These are phyloP conservation scores for Metschnikowia drakensbergensis DNA, from an alignment of 805 yeast genomes.

Conservation along the genomic window DNA sequence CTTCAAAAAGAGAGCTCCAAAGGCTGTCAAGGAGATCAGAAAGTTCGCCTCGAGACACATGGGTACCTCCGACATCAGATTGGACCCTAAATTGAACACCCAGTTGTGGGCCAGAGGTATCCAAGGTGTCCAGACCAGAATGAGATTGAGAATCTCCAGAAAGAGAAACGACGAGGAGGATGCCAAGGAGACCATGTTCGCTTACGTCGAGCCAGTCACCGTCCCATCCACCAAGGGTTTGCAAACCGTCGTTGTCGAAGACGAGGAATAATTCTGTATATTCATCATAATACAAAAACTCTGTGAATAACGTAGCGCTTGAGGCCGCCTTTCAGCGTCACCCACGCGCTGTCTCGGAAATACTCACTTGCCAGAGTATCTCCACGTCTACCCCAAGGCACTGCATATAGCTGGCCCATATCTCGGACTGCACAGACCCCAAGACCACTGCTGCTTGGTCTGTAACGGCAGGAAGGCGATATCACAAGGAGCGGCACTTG, in stretches of 20 bases:
- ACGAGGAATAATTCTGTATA: slow-evolving; percentile 43
- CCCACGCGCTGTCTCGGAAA: no score
- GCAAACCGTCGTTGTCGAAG: slow-evolving; percentile 93
- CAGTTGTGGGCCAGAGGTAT: slow-evolving; percentile 99
- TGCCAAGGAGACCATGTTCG: slow-evolving; percentile 95
- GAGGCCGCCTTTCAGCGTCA: no score
- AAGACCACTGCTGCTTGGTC: no score
- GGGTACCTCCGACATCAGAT: slow-evolving; percentile 98
- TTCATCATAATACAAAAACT: slow-evolving; percentile 19
- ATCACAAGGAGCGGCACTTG: no score
- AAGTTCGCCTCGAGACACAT: slow-evolving; percentile 97
- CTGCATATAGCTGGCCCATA: no score
- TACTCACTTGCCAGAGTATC: not conserved
- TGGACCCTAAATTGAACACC: slow-evolving; percentile 98
- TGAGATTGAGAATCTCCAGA: slow-evolving; percentile 98
- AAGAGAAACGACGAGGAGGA: slow-evolving; percentile 99
- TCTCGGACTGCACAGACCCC: no score
- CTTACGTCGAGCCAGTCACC: slow-evolving; percentile 95
- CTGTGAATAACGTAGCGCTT: slow-evolving; percentile 4
- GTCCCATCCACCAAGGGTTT: slow-evolving; percentile 97
- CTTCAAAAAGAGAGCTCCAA: slow-evolving; percentile 99
- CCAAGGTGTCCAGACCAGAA: slow-evolving; percentile 97
- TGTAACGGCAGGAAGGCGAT: no score
- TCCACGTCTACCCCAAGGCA: no score
- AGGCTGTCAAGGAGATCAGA: slow-evolving; percentile 98